Conservation (phyloP, 768 basidiomycete genomes). For the Hygrocybe punicea region DNA sequence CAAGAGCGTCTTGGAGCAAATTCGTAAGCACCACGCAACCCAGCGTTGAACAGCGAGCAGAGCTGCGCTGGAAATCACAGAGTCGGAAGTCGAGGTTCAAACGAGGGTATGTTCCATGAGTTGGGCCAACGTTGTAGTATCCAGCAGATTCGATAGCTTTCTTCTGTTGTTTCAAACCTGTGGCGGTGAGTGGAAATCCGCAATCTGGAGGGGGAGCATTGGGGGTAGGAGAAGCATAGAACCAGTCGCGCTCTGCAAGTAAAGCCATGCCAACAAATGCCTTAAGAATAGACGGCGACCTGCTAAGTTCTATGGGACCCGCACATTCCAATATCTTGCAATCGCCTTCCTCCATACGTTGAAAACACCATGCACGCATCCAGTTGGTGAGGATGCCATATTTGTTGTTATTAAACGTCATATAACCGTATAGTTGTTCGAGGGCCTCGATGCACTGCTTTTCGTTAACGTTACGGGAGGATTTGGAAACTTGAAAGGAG, state of each 20-base stretch:
- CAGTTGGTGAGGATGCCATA: constrained; percentile 15
- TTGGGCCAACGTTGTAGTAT: background rate
- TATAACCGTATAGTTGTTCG: constrained; percentile 15
- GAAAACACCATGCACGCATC: constrained; percentile 14
- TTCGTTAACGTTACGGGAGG: background rate
- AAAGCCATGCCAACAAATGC: constrained; percentile 11
- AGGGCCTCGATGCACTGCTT: constrained; percentile 13
- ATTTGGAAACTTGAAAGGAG: constrained; percentile 3
- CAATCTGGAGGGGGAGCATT: constrained; percentile 2
- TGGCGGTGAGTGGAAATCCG: background rate
- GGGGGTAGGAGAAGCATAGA: constrained; percentile 10
- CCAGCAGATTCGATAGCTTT: constrained; percentile 4
- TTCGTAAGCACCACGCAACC: constrained; percentile 7
- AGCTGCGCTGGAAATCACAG: constrained; percentile 12
- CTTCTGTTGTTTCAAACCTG: constrained; percentile 3
- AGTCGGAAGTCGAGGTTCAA: constrained; percentile 9
- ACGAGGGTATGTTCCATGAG: constrained; percentile 3
- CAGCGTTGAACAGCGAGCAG: constrained; percentile 3
- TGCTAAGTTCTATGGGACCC: constrained; percentile 9
- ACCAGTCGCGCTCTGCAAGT: constrained; percentile 8
- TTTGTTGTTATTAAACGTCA: constrained; percentile 15
- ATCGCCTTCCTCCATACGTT: constrained; percentile 5
- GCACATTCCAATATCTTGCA: constrained; percentile 8
- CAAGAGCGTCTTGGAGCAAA: background rate
- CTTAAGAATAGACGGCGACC: constrained; percentile 8